Base-by-base conservation (phyloP, 306 rosid genomes). In the Prosopis cineraria region DNA sequence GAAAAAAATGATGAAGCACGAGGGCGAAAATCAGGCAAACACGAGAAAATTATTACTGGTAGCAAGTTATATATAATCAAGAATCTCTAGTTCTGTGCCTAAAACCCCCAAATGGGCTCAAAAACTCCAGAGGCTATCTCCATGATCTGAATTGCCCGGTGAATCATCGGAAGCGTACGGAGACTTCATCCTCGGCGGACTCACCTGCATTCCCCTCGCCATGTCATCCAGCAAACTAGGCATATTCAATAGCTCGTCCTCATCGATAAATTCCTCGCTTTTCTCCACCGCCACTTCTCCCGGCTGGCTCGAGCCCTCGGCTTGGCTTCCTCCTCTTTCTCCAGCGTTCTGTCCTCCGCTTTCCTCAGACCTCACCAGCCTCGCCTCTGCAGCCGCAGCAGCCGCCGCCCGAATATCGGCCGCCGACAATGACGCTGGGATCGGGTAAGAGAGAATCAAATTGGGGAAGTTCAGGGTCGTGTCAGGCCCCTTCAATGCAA, bases 361-460 rank as follows among this genome's bases (percentile, higher is more conserved):
- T 9, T 29, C 39, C 22, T 27, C 69, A 7, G 76, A 68, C 73
- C 36, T 72, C 73, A 3, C 27, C 0, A 48, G 17, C 84, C 58
- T 84, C 0, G 87, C 75, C 70, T 84, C 89, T 0, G 98, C 97
- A 0, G 99, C 99, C 0, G 84, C 83, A 1, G 96, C 90, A 0
- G 99, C 99, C 1, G 99, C 99, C 0, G 91, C 87, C 0, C 92
- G 87, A 4, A 95, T 91, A 52, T 95, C 97, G 1, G 83, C 17
- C 0, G 94, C 82, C 0, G 97, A 87, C 19, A 90, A 77, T 22
- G 99, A 93, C 1, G 89, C 85, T 5, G 99, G 97, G 37, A 81
- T 82, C 22, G 89, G 97, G 72, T 95, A 93, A 0, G 89, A 78
- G 0, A 63, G 65, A 0, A 85, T 41, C 0, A 79, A 88, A 67